A percentile compares a stretch with the other conserved stretches of the same genome.
Conservation (phyloP, 345 rosid genomes). For the Citrus hindsii region DNA sequence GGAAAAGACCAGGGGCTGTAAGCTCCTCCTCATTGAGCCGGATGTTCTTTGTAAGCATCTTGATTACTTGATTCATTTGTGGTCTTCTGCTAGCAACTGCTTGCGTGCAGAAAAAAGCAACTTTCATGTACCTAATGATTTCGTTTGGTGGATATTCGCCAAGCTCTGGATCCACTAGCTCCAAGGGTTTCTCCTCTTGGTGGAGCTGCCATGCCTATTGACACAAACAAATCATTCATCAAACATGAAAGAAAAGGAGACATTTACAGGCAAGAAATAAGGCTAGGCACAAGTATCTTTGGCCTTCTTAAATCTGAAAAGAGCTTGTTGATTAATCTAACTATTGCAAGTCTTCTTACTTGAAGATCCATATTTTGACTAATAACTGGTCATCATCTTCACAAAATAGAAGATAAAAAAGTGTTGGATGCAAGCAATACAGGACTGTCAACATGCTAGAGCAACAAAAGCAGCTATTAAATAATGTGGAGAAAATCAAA, state of each 20-base stretch:
- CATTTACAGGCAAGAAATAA: neutral
- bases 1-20: slow-evolving; percentile 61
- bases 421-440: neutral
- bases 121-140: slow-evolving; percentile 49
- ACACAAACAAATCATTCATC: slow-evolving; percentile 3
- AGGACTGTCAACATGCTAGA: neutral
- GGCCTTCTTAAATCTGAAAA: neutral
- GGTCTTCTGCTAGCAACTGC: slow-evolving; percentile 52
- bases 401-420: neutral
- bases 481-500: no score
- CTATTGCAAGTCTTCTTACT: no score
- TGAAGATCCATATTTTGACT: neutral
- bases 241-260: neutral
- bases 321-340: neutral
- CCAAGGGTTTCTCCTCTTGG: slow-evolving; percentile 43
- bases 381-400: neutral
- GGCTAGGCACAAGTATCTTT: neutral
- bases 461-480: slow-evolving; percentile 3
- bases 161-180: slow-evolving; percentile 53
- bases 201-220: slow-evolving; percentile 62
- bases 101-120: slow-evolving; percentile 75
- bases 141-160: slow-evolving; percentile 48
- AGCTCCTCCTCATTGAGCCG: slow-evolving; percentile 49
- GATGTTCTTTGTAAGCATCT: slow-evolving; percentile 52
- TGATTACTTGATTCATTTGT: slow-evolving; percentile 56